Conservation (phyloP, 1,284 basidiomycete genomes). For the Peniophora sp. region DNA sequence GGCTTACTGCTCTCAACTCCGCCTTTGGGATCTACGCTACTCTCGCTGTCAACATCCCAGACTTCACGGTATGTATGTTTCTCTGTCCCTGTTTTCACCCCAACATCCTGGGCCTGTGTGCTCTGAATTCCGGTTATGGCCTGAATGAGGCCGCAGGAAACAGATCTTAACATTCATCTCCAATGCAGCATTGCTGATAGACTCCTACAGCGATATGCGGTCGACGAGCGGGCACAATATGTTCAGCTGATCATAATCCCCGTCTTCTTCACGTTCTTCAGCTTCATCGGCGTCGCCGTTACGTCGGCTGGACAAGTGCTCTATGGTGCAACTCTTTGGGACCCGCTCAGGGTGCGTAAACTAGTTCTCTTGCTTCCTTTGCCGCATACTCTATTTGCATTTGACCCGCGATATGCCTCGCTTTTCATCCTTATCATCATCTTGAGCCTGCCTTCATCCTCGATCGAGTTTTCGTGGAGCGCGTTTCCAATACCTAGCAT, state of each 20-base stretch:
- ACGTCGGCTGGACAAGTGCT: constrained; percentile 57
- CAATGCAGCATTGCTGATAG: constrained; percentile 27
- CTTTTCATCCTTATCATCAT: too few relatives aligned
- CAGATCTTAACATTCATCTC: too few relatives aligned
- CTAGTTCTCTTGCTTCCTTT: too few relatives aligned
- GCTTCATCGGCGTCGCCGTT: constrained; percentile 57
- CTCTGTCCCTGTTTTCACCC: neutral
- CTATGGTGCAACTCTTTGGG: constrained; percentile 50
- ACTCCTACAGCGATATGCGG: neutral
- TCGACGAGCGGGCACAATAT: constrained; percentile 38
- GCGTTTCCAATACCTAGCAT: too few relatives aligned
- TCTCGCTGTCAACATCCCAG: constrained; percentile 66
- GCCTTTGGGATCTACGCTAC: constrained; percentile 61
- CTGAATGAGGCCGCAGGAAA: too few relatives aligned
- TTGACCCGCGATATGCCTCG: too few relatives aligned
- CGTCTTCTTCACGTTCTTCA: constrained; percentile 51
- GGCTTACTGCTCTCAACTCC: constrained; percentile 63
- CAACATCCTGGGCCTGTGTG: neutral
- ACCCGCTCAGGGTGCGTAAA: constrained; percentile 22
- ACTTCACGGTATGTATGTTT: constrained; percentile 44
- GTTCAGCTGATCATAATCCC: constrained; percentile 68
- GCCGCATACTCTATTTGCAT: too few relatives aligned
- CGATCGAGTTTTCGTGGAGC: too few relatives aligned
- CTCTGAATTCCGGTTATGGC: neutral
- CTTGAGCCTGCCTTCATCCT: too few relatives aligned